A percentile compares a stretch with the other conserved stretches of the same genome.
phyloP scores from a whole-genome alignment of 2,329 filamentous ascomycete species.

The Aspergillus texensis region DNA sequence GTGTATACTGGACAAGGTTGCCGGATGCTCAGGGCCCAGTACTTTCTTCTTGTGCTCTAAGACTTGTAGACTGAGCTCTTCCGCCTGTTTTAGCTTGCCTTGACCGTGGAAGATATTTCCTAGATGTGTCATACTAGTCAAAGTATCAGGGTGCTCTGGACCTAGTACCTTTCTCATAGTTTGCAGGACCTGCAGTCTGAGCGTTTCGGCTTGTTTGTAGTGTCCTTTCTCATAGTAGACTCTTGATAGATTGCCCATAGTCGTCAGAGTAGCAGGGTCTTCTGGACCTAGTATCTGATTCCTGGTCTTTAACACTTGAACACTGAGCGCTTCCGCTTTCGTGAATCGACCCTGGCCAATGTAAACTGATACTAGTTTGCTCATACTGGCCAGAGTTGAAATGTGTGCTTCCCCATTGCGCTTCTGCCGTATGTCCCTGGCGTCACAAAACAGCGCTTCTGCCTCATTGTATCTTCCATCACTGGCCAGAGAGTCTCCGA shows the following conservation, averaged over 20 bases:
- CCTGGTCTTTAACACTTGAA: not conserved
- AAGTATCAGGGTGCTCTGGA: not conserved
- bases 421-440: not conserved
- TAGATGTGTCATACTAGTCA: not conserved
- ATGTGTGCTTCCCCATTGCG: not conserved
- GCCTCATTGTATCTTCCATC: conserved; percentile 25
- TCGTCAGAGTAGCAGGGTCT: not conserved
- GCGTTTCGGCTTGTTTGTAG: not conserved
- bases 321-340: not conserved
- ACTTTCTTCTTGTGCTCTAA: not conserved
- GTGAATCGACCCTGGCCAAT: not conserved
- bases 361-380: not conserved
- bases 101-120: not conserved
- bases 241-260: not conserved
- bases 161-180: not conserved
- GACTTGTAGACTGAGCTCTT: not conserved
- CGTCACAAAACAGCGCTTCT: not conserved
- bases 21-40: not conserved
- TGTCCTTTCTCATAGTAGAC: not conserved
- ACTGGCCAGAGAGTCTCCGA: conserved; percentile 2
- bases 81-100: not conserved
- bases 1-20: not conserved
- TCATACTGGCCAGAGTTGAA: not conserved
- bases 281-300: not conserved
- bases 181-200: not conserved